Evolutionary conservation across 2,329 filamentous ascomycete species (phyloP), one percentile per base, ranked within the genome.

Genomic region (Capronia americana): DNA sequence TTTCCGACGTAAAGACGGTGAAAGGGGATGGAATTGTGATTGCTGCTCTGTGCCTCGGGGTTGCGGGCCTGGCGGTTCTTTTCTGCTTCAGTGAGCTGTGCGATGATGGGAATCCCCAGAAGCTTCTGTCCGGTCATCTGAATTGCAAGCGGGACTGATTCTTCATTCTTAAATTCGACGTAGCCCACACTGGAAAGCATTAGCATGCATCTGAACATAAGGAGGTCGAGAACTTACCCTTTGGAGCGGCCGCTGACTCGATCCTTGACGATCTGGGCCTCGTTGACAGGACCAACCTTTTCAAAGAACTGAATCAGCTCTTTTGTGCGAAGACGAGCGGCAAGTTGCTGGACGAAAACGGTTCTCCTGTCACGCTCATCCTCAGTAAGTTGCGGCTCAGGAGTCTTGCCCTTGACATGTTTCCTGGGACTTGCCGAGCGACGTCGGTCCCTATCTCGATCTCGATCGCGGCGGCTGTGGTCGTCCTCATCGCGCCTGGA

Each of bases 71-170:
- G 94, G 74, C 95, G 93, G 78, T 99, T 99, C 85, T 99, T 99
- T 81, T 99, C 96, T 78, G 95, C 96, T 85, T 99, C 95, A 75
- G 95, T 98, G 78, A 97, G 89, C 81, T 98, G 94, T 63, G 94
- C 96, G 75, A 99, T 99, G 78, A 99, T 96, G 66, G 95, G 95
- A 73, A 99, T 97, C 85, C 93, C 93, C 90, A 97, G 85, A 81
- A 99, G 90, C 82, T 95, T 97, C 84, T 98, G 94, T 81, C 95
- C 95, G 79, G 95, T 99, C 84, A 99, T 93, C 84, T 97, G 92
- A 78, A 99, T 91, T 77, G 96, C 95, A 82, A 91, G 89, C 76
- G 90, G 86, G 74, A 99, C 94, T 73, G 93, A 96, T 75, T 96
- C 92, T 86, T 98, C 94, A 76, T 92, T 88, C 79, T 93, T 96